Base-by-base conservation (phyloP, 192 early-diverging fungal genomes). In the Linnemannia elongata region DNA sequence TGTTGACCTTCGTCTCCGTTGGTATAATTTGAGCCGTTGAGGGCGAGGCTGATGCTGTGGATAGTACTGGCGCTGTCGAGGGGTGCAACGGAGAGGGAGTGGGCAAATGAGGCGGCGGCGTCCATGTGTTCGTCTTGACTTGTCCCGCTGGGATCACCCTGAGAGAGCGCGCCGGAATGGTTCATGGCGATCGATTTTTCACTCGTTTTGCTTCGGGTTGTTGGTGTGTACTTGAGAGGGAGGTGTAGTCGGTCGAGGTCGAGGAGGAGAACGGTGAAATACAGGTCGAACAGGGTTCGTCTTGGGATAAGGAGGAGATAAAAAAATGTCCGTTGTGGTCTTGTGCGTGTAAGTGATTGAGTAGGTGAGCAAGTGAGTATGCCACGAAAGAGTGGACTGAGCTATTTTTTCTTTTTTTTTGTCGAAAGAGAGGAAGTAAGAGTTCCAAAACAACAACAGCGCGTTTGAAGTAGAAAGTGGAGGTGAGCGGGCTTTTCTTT, bases 51-150 rank as follows among this genome's bases (percentile, higher is more conserved):
- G 57, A 80, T 83, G 38, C 69, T 83, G 49, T 77, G 76, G 13
- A 77, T 35, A 55, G 76, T 72, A 36, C 38, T 77, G 27, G 75
- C 71, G 20, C 60, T 47, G 49, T 79, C 73, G 45, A 81, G 27
- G 1, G 83, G 83, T 7, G 83, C 84, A 15, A 72, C 74, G 10
- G 84, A 77, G 39, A 80, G 84, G 18, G 84, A 86, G 69, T 77
- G 84, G 1, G 75, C 78, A 44, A 86, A 81, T 1, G 84, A 81
- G 33, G 76, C 71, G 45, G 76, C 49, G 27, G 75, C 55, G 30
- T 69, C 44, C 44, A 45, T 54, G 49, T 57, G 13, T 42, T 81
- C 83, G 36, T 85, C 83, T 44, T 80, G 78, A 30, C 33, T 47
- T 42, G 66, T 42, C 41, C 35, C 74, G 52, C 57, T 79, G 24